Evolutionary conservation across 805 yeast genomes (phyloP).

Genomic region (Candida arabinofermentans): DNA sequence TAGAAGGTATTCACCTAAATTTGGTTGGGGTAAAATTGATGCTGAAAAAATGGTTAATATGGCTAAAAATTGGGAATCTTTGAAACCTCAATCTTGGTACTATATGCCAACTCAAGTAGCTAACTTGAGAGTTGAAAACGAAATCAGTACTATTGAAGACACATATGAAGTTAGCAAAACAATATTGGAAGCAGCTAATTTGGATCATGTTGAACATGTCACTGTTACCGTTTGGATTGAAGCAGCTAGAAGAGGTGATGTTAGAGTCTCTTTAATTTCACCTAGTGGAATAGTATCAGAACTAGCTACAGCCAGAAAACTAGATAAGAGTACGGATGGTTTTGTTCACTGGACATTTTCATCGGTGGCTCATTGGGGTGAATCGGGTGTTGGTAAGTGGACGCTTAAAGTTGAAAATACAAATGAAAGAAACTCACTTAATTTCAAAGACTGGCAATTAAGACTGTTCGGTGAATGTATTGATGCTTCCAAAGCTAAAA

Average conservation of each 20-base stretch:
- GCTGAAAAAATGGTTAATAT: constrained; percentile 67
- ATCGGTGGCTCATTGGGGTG: constrained; percentile 99
- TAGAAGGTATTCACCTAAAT: constrained; percentile 72
- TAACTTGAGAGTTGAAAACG: constrained; percentile 18
- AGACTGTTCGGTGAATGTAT: constrained; percentile 76
- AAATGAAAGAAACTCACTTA: constrained; percentile 33
- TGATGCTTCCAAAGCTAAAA: constrained; percentile 59
- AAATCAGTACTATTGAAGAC: constrained; percentile 28
- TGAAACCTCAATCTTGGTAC: constrained; percentile 90
- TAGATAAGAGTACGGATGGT: constrained; percentile 56
- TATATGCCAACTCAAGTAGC: constrained; percentile 44
- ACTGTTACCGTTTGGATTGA: constrained; percentile 73
- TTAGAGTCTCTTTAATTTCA: constrained; percentile 60
- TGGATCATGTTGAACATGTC: constrained; percentile 79
- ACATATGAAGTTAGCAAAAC: constrained; percentile 43
- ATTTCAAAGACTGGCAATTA: constrained; percentile 68
- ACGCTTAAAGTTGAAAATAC: constrained; percentile 55
- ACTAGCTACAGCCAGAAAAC: constrained; percentile 62
- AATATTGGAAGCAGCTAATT: constrained; percentile 50
- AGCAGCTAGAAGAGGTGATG: constrained; percentile 63
- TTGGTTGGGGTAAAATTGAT: constrained; percentile 91
- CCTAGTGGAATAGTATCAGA: constrained; percentile 74
- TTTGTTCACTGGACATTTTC: constrained; percentile 85
- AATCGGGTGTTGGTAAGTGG: constrained; percentile 79
- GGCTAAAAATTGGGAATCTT: constrained; percentile 71